Conservation (phyloP, 164 flowering plant genomes). For the Chimonanthus praecox region DNA sequence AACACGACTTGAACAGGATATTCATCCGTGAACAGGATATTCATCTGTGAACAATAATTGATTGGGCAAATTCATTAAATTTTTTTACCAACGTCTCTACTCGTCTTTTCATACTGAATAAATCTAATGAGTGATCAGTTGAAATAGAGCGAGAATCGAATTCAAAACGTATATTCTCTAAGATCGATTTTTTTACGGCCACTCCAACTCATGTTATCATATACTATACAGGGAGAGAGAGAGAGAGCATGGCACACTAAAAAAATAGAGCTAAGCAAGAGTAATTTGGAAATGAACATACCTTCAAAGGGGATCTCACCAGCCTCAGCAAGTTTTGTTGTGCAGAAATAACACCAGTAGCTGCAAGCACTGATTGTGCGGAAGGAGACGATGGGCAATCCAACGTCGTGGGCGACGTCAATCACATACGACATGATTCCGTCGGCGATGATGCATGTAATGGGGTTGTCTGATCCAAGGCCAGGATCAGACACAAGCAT, state of each 20-base stretch:
- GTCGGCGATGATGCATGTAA: slow-evolving; percentile 31
- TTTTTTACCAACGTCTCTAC: too few relatives aligned
- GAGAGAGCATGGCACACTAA: not conserved
- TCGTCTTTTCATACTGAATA: too few relatives aligned
- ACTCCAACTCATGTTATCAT: not conserved
- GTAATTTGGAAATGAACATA: not conserved
- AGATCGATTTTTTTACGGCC: too few relatives aligned
- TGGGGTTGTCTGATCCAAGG: slow-evolving; percentile 1
- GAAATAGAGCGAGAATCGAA: not conserved
- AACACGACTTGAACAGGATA: too few relatives aligned
- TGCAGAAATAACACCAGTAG: slow-evolving; percentile 27
- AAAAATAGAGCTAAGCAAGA: not conserved
- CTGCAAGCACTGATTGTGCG: slow-evolving; percentile 27
- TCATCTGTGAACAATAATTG: too few relatives aligned
- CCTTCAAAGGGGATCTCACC: slow-evolving; percentile 39
- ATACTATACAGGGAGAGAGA: not conserved
- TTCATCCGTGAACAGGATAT: too few relatives aligned
- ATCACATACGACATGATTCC: slow-evolving; percentile 18
- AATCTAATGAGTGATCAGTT: too few relatives aligned
- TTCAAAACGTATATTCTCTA: too few relatives aligned
- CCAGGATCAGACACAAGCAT: slow-evolving; percentile 9
- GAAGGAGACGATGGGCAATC: slow-evolving; percentile 21
- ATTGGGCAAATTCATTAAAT: too few relatives aligned
- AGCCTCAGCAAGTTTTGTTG: slow-evolving; percentile 24
- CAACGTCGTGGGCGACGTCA: slow-evolving; percentile 25